Percentiles rank a stretch among this genome's conserved stretches.
Conservation (phyloP, 2,329 filamentous ascomycete genomes). For the Colletotrichum zoysiae region DNA sequence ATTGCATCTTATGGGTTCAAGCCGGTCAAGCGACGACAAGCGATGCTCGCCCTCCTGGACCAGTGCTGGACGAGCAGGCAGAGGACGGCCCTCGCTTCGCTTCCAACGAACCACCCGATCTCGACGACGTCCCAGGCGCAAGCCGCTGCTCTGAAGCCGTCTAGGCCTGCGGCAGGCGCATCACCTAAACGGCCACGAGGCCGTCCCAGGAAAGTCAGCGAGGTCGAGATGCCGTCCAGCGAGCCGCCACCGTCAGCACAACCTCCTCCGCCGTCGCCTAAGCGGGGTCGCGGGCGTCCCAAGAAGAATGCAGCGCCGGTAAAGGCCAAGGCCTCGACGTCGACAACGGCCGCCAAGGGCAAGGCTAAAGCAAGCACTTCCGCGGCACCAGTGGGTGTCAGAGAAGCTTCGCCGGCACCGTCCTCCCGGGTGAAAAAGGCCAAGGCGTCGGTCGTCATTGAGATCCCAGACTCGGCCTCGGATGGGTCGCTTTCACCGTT, state of each 20-base stretch:
- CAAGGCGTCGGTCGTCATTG: slow-evolving; percentile 49
- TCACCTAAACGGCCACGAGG: slow-evolving; percentile 49
- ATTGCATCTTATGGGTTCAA: slow-evolving; percentile 79
- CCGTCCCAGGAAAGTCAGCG: slow-evolving; percentile 55
- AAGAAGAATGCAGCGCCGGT: slow-evolving; percentile 19
- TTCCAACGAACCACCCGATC: slow-evolving; percentile 38
- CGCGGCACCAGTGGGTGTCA: slow-evolving; percentile 44
- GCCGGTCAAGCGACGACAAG: slow-evolving; percentile 73
- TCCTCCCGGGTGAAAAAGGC: slow-evolving; percentile 47
- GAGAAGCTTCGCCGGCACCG: slow-evolving; percentile 42
- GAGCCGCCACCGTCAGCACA: slow-evolving; percentile 54
- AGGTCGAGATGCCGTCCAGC: slow-evolving; percentile 38
- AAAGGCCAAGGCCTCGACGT: background rate
- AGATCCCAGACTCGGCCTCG: slow-evolving; percentile 66
- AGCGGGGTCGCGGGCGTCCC: slow-evolving; percentile 28
- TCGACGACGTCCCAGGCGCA: slow-evolving; percentile 27
- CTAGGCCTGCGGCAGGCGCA: slow-evolving; percentile 38
- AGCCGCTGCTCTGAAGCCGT: background rate
- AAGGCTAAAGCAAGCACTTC: slow-evolving; percentile 17
- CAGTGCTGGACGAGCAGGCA: slow-evolving; percentile 77
- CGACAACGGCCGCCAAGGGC: slow-evolving; percentile 4
- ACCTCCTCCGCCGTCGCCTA: slow-evolving; percentile 42
- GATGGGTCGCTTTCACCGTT: slow-evolving; percentile 50
- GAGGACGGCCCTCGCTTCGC: slow-evolving; percentile 44
- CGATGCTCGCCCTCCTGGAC: slow-evolving; percentile 77